Evolutionary conservation across 2,329 filamentous ascomycete species (phyloP).

Genomic region (Botrytis medusae): DNA sequence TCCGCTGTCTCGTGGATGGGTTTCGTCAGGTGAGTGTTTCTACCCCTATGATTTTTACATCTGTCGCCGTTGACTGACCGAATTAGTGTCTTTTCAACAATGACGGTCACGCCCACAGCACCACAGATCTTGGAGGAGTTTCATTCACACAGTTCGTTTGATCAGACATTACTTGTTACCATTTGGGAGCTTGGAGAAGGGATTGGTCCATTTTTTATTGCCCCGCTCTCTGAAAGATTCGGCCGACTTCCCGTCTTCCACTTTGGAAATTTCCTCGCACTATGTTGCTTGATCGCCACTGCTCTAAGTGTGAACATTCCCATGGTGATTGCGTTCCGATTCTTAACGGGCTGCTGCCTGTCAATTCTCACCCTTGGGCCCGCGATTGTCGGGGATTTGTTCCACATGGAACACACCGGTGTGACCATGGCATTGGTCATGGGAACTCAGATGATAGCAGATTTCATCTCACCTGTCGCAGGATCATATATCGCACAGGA

Average conservation of each 20-base stretch:
- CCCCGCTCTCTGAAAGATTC: conserved; percentile 60
- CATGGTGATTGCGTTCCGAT: conserved; percentile 56
- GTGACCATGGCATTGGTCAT: neutral
- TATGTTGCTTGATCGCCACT: conserved; percentile 44
- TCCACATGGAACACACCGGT: neutral
- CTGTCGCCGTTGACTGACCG: no score
- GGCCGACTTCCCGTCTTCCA: conserved; percentile 55
- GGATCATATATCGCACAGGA: neutral
- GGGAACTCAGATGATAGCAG: no score
- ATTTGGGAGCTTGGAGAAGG: conserved; percentile 15
- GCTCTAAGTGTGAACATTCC: conserved; percentile 49
- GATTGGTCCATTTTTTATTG: conserved; percentile 55
- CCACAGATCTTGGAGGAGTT: no score
- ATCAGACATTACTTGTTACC: neutral
- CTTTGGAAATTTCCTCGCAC: conserved; percentile 50
- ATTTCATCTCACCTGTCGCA: neutral
- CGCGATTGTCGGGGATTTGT: neutral
- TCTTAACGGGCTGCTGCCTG: conserved; percentile 52
- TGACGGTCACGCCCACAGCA: no score
- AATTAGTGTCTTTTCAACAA: no score
- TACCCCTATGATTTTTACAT: no score
- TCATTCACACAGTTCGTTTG: no score
- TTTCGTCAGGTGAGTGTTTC: no score
- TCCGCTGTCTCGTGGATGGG: no score
- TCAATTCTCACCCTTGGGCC: no score